Evolutionary conservation across 2,329 filamentous ascomycete genomes (phyloP), one percentile per base, ranked within the genome.

Genomic region (Verticillium alfalfae): DNA sequence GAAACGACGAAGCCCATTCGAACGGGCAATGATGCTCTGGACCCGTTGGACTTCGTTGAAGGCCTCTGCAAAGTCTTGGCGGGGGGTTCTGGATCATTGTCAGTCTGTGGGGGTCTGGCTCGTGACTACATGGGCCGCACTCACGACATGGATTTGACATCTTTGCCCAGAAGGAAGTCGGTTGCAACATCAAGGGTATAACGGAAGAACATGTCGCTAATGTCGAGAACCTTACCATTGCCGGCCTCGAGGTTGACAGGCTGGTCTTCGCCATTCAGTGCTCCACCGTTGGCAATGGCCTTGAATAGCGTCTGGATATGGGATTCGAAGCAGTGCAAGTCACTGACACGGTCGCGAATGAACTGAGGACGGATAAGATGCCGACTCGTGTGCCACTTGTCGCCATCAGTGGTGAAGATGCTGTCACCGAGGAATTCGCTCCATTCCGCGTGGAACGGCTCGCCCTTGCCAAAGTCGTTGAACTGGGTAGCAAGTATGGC

Each of bases 401-500:
- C 79, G 13, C 90, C 89, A 71, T 97, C 93, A 0, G 92, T 96
- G 8, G 88, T 88, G 74, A 91, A 92, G 78, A 91, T 92, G 75
- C 86, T 85, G 68, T 92, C 84, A 31, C 90, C 90, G 22, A 96
- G 78, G 65, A 91, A 96, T 15, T 87, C 84, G 62, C 85, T 81
- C 89, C 90, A 96, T 59, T 93, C 88, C 9, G 75, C 67, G 68
- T 93, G 88, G 76, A 96, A 96, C 26, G 80, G 75, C 64, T 86
- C 76, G 7, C 93, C 92, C 72, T 97, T 93, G 68, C 93, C 93
- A 71, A 88, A 97, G 70, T 96, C 91, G 49, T 67, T 61, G 70
- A 97, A 97, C 70, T 97, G 92, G 1, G 89, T 90, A 0, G 93
- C 91, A n/a, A 97, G 80, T 26, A 97, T 83, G 6, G 93, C 91